A percentile compares a stretch with the other conserved stretches of the same genome.
phyloP scores from a whole-genome alignment of 2,329 filamentous ascomycete species.

The Alternaria arbusti region DNA sequence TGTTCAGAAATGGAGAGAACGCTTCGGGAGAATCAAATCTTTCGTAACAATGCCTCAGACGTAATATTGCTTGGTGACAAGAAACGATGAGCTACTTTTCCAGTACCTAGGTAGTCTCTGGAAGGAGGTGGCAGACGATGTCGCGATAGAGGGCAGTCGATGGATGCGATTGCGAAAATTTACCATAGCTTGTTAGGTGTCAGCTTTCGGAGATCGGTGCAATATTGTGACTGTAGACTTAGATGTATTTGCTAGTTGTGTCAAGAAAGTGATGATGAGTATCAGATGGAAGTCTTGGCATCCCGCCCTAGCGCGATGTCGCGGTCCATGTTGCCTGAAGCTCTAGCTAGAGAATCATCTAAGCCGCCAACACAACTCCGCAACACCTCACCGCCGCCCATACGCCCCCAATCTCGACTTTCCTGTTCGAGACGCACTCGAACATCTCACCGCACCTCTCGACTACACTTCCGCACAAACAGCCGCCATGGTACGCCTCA shows the following conservation, averaged over 20 bases:
- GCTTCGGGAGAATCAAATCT: not conserved
- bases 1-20: not conserved
- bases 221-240: no score
- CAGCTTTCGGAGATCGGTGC: fast-evolving
- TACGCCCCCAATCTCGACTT: not conserved
- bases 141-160: not conserved
- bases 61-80: not conserved
- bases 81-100: not conserved
- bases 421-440: not conserved
- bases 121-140: not conserved
- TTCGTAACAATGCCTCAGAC: fast-evolving
- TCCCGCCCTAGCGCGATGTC: slow-evolving; percentile 20
- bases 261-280: not conserved
- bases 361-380: slow-evolving; percentile 19
- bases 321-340: slow-evolving; percentile 39
- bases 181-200: no score
- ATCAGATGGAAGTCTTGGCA: slow-evolving; percentile 25
- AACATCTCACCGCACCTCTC: not conserved
- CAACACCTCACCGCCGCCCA: slow-evolving; percentile 1
- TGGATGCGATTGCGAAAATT: not conserved
- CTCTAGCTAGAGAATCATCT: slow-evolving; percentile 31
- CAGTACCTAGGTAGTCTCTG: no score
- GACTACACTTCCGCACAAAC: slow-evolving; percentile 7
- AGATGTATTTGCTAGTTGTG: not conserved
- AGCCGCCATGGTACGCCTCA: slow-evolving; percentile 42